phyloP scores from a whole-genome alignment of 208 protist genomes.

The Leishmania lainsoni region DNA sequence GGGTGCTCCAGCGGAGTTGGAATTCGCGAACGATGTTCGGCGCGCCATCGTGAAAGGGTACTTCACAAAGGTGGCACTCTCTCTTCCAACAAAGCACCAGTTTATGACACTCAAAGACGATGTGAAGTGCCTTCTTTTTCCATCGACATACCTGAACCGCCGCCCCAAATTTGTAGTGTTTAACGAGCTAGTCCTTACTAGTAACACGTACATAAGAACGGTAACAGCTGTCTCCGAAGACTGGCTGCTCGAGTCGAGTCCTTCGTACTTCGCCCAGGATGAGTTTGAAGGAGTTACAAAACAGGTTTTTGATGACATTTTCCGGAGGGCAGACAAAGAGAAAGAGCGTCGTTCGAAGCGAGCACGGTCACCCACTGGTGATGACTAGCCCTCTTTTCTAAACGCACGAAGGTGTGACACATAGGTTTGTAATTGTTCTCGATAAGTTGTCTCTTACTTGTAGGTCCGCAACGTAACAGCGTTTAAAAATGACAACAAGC shows the following conservation, averaged over 20 bases:
- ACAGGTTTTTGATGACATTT: constrained; percentile 84
- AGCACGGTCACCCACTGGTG: constrained; percentile 21
- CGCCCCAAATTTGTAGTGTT: constrained; percentile 98
- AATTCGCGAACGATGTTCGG: constrained; percentile 89
- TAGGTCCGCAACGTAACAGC: background rate
- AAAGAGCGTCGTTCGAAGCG: constrained; percentile 29
- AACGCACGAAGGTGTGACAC: background rate
- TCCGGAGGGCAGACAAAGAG: constrained; percentile 37
- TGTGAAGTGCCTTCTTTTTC: constrained; percentile 92
- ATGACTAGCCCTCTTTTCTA: constrained; percentile 27
- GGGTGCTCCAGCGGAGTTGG: constrained; percentile 33
- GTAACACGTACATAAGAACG: constrained; percentile 96
- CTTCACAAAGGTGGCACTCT: constrained; percentile 97
- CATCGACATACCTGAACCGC: constrained; percentile 90
- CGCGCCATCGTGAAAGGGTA: constrained; percentile 93
- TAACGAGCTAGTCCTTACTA: constrained; percentile 97
- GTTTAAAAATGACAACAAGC: constrained; percentile 10
- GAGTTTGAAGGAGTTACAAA: constrained; percentile 81
- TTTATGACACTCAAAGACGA: constrained; percentile 97
- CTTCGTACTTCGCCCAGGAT: constrained; percentile 86
- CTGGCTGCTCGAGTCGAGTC: constrained; percentile 89
- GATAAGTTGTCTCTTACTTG: background rate
- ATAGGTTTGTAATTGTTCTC: background rate
- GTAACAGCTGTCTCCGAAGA: constrained; percentile 95
- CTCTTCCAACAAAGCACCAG: constrained; percentile 95